Base-by-base conservation (phyloP, 2,329 filamentous ascomycete species). In the Pleoardoris graminearum region DNA sequence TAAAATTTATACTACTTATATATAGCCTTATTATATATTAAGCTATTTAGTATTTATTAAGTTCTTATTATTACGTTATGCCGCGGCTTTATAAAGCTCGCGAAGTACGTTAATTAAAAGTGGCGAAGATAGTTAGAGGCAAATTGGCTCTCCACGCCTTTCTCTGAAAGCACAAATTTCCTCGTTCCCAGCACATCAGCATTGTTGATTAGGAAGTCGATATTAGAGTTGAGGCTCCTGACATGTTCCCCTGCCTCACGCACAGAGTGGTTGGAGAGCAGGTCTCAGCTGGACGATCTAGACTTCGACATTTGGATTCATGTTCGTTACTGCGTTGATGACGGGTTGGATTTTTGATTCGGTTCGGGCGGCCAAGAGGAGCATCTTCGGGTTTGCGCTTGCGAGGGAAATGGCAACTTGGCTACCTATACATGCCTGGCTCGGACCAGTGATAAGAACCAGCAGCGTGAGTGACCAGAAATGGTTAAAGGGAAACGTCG, bases 151-250 rank as follows among this genome's bases (percentile, higher is more conserved):
- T 49, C 36, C 3, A 49, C 46, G 10, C 35, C 35, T 17, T 49
- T 35, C n/a, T 17, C 19, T 3, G 36, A 49, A 3, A 41, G 23
- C 19, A 22, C 8, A 27, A 41, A 49, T 11, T 25, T 23, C 14
- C 35, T 50, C 5, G 50, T 51, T 4, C 47, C 53, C 50, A 61
- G 69, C 46, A 76, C 61, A 29, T 74, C 75, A 1, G 75, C 75
- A 55, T 77, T 77, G 54, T 68, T 61, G 44, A 76, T 63, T 6
- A 77, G 62, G 36, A 76, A 58, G 53, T 77, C 73, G 11, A 77
- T 65, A 7, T 69, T 63, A 12, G 50, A n/a, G 1, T 19, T 41
- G n/a, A 41, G 6, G 2, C 10, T 19, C 23, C 41, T 49, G 2
- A 45, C 23, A 2, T 25, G 25, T 4, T 30, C 42, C 14, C n/a